phyloP scores from a whole-genome alignment of 164 flowering plant species.

The Warburgia ugandensis region DNA sequence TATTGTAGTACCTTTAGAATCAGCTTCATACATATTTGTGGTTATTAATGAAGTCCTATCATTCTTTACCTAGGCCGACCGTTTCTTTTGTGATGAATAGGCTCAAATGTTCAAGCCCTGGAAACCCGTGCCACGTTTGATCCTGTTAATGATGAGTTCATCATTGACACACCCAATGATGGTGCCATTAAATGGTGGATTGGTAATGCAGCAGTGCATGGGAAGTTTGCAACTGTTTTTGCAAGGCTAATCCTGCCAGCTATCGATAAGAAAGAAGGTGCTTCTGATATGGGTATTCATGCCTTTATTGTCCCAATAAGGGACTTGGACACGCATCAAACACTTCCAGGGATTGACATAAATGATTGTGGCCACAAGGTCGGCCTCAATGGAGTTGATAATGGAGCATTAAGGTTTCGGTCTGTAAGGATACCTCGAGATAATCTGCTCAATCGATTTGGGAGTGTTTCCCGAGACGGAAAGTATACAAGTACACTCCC shows the following conservation, averaged over 20 bases:
- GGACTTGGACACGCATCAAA: constrained; percentile 65
- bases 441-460: constrained; percentile 88
- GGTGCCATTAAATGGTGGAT: constrained; percentile 99
- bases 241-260: constrained; percentile 78
- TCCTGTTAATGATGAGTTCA: constrained; percentile 68
- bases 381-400: constrained; percentile 97
- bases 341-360: constrained; percentile 85
- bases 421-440: constrained; percentile 94
- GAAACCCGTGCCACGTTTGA: constrained; percentile 84
- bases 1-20: no score
- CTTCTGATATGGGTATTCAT: constrained; percentile 96
- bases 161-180: constrained; percentile 87
- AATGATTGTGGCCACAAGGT: constrained; percentile 94
- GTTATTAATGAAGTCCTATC: no score
- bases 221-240: constrained; percentile 93
- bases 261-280: constrained; percentile 45
- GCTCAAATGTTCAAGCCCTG: constrained; percentile 97
- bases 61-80: no score
- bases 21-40: no score
- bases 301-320: constrained; percentile 96
- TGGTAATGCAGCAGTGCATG: constrained; percentile 95
- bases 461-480: constrained; percentile 91
- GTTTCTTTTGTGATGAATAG: constrained; percentile 29
- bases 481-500: constrained; percentile 88
- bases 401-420: constrained; percentile 76